Conservation (phyloP, 345 rosid species). For the Erucastrum elatum region DNA sequence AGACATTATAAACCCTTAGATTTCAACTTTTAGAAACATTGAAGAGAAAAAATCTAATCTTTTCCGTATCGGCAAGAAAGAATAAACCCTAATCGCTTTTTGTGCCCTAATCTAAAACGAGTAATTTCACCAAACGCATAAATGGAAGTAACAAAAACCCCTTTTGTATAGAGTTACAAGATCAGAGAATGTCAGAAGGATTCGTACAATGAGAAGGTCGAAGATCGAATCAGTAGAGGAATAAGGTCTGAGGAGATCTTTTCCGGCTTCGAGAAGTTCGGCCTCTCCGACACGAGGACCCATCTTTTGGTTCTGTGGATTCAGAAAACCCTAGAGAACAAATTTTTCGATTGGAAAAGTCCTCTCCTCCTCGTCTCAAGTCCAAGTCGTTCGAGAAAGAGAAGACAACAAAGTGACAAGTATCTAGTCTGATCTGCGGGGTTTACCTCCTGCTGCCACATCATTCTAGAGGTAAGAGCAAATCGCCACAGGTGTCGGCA, state of each 20-base stretch:
- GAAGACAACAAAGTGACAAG: background rate
- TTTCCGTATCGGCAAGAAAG: background rate
- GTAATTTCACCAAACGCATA: background rate
- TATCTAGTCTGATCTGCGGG: no score
- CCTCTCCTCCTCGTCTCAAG: constrained; percentile 3
- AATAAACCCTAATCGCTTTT: constrained; percentile 35
- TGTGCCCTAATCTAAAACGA: background rate
- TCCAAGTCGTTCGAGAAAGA: background rate
- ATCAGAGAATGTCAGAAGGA: background rate
- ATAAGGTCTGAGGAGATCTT: constrained; percentile 49
- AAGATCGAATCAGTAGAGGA: constrained; percentile 52
- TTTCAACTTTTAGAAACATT: background rate
- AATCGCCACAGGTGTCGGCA: no score
- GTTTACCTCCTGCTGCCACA: no score
- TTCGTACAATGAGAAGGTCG: constrained; percentile 57
- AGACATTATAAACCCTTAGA: constrained; percentile 15
- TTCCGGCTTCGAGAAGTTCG: constrained; percentile 55
- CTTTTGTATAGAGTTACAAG: background rate
- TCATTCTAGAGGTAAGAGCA: no score
- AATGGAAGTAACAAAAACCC: background rate
- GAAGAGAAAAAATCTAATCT: background rate
- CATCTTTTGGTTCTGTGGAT: constrained; percentile 38
- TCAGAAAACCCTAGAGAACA: constrained; percentile 44
- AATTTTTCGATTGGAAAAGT: constrained; percentile 7
- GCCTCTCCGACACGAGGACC: constrained; percentile 39